phyloP scores from a whole-genome alignment of 495 filamentous ascomycete genomes.

The Echria macrotheca region DNA sequence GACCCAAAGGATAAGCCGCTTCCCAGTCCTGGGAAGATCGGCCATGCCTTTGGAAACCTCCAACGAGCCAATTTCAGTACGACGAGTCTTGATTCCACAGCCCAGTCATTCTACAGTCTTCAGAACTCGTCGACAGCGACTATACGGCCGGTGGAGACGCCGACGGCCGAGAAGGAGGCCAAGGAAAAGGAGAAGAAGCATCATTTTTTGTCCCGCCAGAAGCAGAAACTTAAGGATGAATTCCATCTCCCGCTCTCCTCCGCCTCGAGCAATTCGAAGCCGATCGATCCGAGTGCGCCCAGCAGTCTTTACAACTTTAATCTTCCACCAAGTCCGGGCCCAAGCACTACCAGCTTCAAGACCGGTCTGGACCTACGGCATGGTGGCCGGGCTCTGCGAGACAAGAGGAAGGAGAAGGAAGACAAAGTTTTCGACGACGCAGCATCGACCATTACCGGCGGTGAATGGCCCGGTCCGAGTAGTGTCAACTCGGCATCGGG shows the following conservation, averaged over 20 bases:
- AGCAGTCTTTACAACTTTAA: slow-evolving; percentile 72
- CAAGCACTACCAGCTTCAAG: slow-evolving; percentile 66
- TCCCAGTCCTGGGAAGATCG: slow-evolving; percentile 78
- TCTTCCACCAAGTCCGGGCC: slow-evolving; percentile 64
- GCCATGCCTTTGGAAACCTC: slow-evolving; percentile 53
- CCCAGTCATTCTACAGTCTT: slow-evolving; percentile 71
- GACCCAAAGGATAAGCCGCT: slow-evolving; percentile 65
- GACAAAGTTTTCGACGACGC: slow-evolving; percentile 52
- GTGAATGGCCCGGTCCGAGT: slow-evolving; percentile 51
- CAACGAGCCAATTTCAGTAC: slow-evolving; percentile 69
- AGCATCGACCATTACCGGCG: slow-evolving; percentile 27
- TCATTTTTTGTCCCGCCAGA: slow-evolving; percentile 86
- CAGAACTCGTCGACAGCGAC: slow-evolving; percentile 82
- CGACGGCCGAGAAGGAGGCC: slow-evolving; percentile 27
- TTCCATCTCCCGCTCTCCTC: slow-evolving; percentile 81
- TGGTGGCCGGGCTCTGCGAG: slow-evolving; percentile 74
- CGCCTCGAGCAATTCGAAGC: slow-evolving; percentile 81
- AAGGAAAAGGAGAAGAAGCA: slow-evolving; percentile 68
- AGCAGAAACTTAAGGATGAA: slow-evolving; percentile 81
- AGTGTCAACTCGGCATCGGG: slow-evolving; percentile 41
- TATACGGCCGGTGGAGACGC: slow-evolving; percentile 49
- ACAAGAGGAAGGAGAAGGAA: slow-evolving; percentile 87
- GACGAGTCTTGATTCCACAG: slow-evolving; percentile 67
- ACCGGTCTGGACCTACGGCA: slow-evolving; percentile 76
- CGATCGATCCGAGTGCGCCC: slow-evolving; percentile 77